A percentile compares a stretch with the other conserved stretches of the same genome.
Evolutionary conservation across 768 basidiomycete species (phyloP).

Genomic region (button mushroom (Agaricus bisporus)): DNA sequence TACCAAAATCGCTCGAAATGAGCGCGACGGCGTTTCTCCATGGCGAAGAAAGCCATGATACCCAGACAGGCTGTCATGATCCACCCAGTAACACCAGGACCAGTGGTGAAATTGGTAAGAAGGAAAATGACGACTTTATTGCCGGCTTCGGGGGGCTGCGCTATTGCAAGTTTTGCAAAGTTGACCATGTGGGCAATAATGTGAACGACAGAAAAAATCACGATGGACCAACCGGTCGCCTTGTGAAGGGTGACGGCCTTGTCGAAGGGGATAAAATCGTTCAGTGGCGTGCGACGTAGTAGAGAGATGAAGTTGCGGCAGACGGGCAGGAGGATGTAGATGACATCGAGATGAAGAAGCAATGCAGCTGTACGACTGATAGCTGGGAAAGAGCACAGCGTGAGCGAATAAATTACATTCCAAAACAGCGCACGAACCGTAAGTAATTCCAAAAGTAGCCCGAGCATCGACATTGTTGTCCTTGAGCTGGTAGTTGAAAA

Average conservation of each 20-base stretch:
- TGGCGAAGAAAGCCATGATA: constrained; percentile 80
- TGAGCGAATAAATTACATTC: constrained; percentile 24
- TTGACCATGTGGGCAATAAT: constrained; percentile 84
- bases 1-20: constrained; percentile 92
- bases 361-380: constrained; percentile 87
- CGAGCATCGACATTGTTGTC: constrained; percentile 72
- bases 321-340: constrained; percentile 91
- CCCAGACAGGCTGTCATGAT: constrained; percentile 73
- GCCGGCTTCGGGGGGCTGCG: constrained; percentile 46
- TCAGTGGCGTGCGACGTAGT: constrained; percentile 79
- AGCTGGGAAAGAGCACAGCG: constrained; percentile 44
- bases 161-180: constrained; percentile 60
- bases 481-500: constrained; percentile 71
- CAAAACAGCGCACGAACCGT: constrained; percentile 42
- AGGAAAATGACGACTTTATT: constrained; percentile 68
- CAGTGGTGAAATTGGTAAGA: constrained; percentile 71
- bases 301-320: constrained; percentile 94
- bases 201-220: constrained; percentile 70
- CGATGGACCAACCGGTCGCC: constrained; percentile 87
- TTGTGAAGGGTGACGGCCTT: constrained; percentile 91
- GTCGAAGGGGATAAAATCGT: constrained; percentile 87
- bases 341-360: constrained; percentile 84
- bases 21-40: constrained; percentile 70
- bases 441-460: constrained; percentile 67
- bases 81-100: constrained; percentile 83